Conservation (phyloP, 495 filamentous ascomycete species). For the Podospora appendiculata region DNA sequence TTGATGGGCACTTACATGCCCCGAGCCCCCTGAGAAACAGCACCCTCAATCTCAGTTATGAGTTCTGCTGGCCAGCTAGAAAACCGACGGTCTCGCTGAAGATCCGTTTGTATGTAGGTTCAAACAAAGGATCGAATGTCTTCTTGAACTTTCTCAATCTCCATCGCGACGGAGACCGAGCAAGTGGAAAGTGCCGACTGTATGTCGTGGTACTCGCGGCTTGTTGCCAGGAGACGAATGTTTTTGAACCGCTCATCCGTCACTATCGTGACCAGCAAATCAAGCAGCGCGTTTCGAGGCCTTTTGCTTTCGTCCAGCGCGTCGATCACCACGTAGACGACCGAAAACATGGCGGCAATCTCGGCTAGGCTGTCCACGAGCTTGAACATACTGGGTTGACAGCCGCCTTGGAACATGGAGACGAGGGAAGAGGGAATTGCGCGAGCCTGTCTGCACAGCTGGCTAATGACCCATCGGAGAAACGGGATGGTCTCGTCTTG, state of each 20-base stretch:
- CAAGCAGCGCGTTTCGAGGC: conserved; percentile 10
- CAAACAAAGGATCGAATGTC: conserved; percentile 5
- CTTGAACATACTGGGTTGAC: conserved; percentile 2
- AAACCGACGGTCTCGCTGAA: too few relatives aligned
- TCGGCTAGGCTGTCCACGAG: conserved; percentile 6
- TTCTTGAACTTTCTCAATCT: conserved; percentile 19
- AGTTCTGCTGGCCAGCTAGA: too few relatives aligned
- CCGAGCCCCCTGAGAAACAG: too few relatives aligned
- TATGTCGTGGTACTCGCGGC: conserved; percentile 35
- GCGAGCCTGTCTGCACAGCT: conserved; percentile 21
- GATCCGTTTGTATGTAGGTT: too few relatives aligned
- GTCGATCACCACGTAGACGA: conserved; percentile 23
- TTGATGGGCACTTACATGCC: too few relatives aligned
- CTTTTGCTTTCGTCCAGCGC: conserved; percentile 24
- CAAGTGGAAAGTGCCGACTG: not conserved
- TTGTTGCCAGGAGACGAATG: conserved; percentile 32
- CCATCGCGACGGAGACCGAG: conserved; percentile 23
- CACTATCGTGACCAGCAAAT: conserved; percentile 14
- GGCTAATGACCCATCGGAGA: conserved; percentile 19
- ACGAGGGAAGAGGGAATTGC: conserved; percentile 14
- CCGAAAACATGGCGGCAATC: not conserved
- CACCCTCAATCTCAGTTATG: too few relatives aligned
- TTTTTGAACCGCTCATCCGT: conserved; percentile 22
- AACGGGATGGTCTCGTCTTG: conserved; percentile 23
- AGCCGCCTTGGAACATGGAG: not conserved